Conservation (phyloP, 805 yeast genomes). For the Ascoidea rubescens region DNA sequence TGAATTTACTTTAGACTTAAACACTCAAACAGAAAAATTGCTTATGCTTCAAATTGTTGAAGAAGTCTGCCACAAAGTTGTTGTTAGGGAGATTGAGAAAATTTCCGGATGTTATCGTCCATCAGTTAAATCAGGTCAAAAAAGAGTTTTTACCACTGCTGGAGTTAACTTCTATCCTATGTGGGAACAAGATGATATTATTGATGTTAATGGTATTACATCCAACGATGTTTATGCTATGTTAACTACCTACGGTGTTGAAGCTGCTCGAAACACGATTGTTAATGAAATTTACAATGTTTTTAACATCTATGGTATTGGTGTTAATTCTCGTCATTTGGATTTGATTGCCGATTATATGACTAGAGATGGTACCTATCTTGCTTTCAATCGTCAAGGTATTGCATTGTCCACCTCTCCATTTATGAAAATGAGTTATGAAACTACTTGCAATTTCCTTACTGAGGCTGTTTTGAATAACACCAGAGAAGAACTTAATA, state of each 20-base stretch:
- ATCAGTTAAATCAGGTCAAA: constrained; percentile 4
- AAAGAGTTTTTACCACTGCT: constrained; percentile 77
- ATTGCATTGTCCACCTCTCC: constrained; percentile 92
- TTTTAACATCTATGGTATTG: constrained; percentile 90
- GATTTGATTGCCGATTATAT: constrained; percentile 97
- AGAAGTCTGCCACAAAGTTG: constrained; percentile 76
- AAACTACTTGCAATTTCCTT: constrained; percentile 93
- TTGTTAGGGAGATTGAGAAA: constrained; percentile 80
- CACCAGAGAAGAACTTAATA: constrained; percentile 73
- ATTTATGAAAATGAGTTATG: constrained; percentile 97
- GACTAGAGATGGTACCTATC: constrained; percentile 96
- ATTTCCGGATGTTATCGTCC: constrained; percentile 93
- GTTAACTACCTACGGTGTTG: constrained; percentile 87
- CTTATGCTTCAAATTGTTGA: constrained; percentile 96
- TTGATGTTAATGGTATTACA: constrained; percentile 76
- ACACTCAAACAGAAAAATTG: constrained; percentile 79
- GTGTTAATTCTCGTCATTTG: constrained; percentile 86
- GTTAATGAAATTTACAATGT: constrained; percentile 93
- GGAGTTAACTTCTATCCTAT: constrained; percentile 96
- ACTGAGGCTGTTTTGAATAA: constrained; percentile 93
- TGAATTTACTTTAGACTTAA: constrained; percentile 70
- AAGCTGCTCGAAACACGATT: constrained; percentile 96
- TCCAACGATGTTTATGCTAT: constrained; percentile 93
- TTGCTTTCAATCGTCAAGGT: constrained; percentile 97
- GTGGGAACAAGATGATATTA: constrained; percentile 95